Percentiles rank a stretch among this genome's conserved stretches.
These are phyloP conservation scores for Saturnispora gosingensis DNA, from an alignment of 805 yeast genomes.

Conservation along the genomic window DNA sequence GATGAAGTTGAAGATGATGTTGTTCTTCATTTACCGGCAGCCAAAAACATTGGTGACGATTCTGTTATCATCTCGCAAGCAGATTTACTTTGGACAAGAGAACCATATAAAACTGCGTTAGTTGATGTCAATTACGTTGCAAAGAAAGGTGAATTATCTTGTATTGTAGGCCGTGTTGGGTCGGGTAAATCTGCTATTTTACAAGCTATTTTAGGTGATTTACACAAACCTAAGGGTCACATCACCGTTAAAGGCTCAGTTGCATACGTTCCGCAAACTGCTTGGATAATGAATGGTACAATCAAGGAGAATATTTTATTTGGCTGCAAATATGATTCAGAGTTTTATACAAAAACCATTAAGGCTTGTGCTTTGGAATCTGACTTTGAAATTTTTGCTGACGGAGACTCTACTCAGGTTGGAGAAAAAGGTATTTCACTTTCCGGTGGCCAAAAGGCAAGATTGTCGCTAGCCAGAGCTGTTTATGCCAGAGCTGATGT, in stretches of 20 bases:
- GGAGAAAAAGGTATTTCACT: conserved; percentile 97
- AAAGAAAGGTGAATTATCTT: conserved; percentile 42
- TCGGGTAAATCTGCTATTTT: conserved; percentile 56
- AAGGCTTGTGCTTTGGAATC: conserved; percentile 80
- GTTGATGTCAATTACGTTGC: conserved; percentile 41
- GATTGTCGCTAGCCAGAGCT: conserved; percentile 90
- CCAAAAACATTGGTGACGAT: conserved; percentile 51
- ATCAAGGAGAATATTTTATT: conserved; percentile 86
- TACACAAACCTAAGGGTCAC: conserved; percentile 25
- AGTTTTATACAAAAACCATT: conserved; percentile 70
- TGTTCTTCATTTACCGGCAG: conserved; percentile 42
- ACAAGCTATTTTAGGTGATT: conserved; percentile 45
- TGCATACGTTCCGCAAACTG: conserved; percentile 62
- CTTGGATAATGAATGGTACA: conserved; percentile 96
- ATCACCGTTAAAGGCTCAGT: conserved; percentile 37
- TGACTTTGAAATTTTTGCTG: conserved; percentile 72
- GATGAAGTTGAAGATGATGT: conserved; percentile 72
- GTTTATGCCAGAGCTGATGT: conserved; percentile 92
- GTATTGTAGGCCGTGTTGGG: conserved; percentile 62
- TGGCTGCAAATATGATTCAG: conserved; percentile 77
- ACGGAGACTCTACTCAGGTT: conserved; percentile 86
- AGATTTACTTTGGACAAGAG: conserved; percentile 71
- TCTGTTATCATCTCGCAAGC: conserved; percentile 56
- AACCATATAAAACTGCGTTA: conserved; percentile 54
- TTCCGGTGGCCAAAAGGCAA: conserved; percentile 97